Evolutionary conservation across 345 rosid genomes (phyloP), one percentile per base, ranked within the genome.

Genomic region (Populus ilicifolia): DNA sequence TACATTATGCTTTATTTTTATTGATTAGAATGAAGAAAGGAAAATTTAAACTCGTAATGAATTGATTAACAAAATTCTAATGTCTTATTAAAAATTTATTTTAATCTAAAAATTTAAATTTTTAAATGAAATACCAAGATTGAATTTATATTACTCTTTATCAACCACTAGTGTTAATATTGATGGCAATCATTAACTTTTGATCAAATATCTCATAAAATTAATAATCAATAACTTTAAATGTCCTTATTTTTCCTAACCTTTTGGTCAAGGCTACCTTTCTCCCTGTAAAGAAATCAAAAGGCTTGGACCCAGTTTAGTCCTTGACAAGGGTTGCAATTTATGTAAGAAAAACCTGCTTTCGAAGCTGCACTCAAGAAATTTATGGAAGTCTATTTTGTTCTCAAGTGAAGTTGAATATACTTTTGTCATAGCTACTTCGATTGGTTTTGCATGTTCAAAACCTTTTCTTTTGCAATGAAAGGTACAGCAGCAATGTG

Each of bases 111-210:
- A 33, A 4, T 0, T 33, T 33, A 33, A 33, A 33, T 0, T 33
- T 33, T 33, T 33, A 4, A 4, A 33, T 33, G 0, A 33, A 0
- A 33, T 4, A 33, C 0, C 0, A 33, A 0, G 4, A 33, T 33
- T 33, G 5, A 33, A 4, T 33, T 33, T 33, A 33, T 33, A 33
- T 33, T 4, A 33, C 5, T 33, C 5, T 33, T 4, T 4, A 33
- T 4, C 36, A 0, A 20, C 20, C 2, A 6, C 3, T 21, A 7
- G 0, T 8, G 23, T 20, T 52, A 52, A 20, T 20, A n/a, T n/a
- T 0, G 29, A 25, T 4, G 6, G 63, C 13, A 59, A 23, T 23
- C 64, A 23, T 23, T 59, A 9, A 25, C 17, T 59, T 23, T 59
- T 10, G 29, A 23, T 59, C 64, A 59, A 23, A n/a, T n/a, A 23